Evolutionary conservation across 768 basidiomycete genomes (phyloP).

Genomic region (Calocybe indica): DNA sequence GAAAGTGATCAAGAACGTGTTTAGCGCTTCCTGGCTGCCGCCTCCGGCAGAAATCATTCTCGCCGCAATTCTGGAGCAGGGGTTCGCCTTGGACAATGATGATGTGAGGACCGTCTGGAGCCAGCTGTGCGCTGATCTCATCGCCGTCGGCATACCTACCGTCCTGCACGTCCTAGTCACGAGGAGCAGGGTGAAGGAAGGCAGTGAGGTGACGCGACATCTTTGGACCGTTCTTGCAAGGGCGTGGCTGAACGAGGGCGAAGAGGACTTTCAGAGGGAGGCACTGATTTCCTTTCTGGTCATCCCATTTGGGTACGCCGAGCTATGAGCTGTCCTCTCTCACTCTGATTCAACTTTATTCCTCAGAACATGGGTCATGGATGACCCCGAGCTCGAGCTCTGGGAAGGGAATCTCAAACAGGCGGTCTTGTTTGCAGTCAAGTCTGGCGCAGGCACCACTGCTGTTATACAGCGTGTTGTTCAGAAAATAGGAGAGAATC

Average conservation of each 20-base stretch:
- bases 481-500: constrained; percentile 15
- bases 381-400: constrained; percentile 28
- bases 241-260: constrained; percentile 17
- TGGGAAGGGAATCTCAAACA: constrained; percentile 36
- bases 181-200: constrained; percentile 18
- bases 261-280: constrained; percentile 26
- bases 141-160: constrained; percentile 34
- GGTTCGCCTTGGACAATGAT: constrained; percentile 33
- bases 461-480: constrained; percentile 23
- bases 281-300: constrained; percentile 38
- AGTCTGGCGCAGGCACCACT: constrained; percentile 9
- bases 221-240: constrained; percentile 44
- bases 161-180: constrained; percentile 26
- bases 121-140: constrained; percentile 40
- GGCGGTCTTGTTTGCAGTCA: constrained; percentile 19
- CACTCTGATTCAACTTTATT: constrained; percentile 1
- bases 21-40: constrained; percentile 32
- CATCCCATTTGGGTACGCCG: constrained; percentile 40
- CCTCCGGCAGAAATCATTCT: constrained; percentile 42
- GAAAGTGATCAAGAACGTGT: constrained; percentile 44
- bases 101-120: constrained; percentile 39
- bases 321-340: background rate
- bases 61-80: constrained; percentile 33
- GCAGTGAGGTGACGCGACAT: constrained; percentile 30
- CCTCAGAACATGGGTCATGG: constrained; percentile 41